Evolutionary conservation across 1,284 basidiomycete genomes (phyloP).

Genomic region (Microbotryum saponariae): DNA sequence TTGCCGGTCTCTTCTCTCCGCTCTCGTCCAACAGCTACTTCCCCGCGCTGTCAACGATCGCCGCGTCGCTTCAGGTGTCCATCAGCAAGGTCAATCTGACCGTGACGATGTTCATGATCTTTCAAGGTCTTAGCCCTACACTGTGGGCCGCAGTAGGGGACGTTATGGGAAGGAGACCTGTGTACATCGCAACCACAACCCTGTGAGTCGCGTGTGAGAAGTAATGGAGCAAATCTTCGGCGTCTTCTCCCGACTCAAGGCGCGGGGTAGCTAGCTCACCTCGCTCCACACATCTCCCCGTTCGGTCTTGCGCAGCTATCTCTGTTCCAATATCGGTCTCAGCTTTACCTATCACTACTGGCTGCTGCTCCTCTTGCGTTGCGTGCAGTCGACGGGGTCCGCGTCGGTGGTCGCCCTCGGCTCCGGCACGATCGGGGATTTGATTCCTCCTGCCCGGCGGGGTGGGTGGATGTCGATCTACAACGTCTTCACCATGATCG

Average conservation of each 20-base stretch:
- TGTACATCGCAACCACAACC: conserved; percentile 51
- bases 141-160: conserved; percentile 45
- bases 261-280: background rate
- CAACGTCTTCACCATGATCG: background rate
- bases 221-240: too few relatives aligned
- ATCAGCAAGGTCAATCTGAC: conserved; percentile 65
- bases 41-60: conserved; percentile 62
- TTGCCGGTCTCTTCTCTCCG: conserved; percentile 38
- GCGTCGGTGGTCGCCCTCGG: conserved; percentile 37
- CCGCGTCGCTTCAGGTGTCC: conserved; percentile 55
- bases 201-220: conserved; percentile 35
- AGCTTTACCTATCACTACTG: conserved; percentile 55
- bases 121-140: conserved; percentile 46
- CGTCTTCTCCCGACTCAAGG: too few relatives aligned
- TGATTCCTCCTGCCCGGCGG: conserved; percentile 25
- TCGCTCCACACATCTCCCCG: too few relatives aligned
- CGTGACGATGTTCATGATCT: conserved; percentile 42
- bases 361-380: conserved; percentile 56
- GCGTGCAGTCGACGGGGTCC: conserved; percentile 54
- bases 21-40: conserved; percentile 68
- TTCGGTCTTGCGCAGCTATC: conserved; percentile 20
- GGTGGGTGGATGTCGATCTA: conserved; percentile 26
- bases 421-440: conserved; percentile 31
- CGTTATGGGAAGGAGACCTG: conserved; percentile 50
- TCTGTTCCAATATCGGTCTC: conserved; percentile 49